Evolutionary conservation across 306 rosid species (phyloP).

Genomic region (Mimosa bimucronata): DNA sequence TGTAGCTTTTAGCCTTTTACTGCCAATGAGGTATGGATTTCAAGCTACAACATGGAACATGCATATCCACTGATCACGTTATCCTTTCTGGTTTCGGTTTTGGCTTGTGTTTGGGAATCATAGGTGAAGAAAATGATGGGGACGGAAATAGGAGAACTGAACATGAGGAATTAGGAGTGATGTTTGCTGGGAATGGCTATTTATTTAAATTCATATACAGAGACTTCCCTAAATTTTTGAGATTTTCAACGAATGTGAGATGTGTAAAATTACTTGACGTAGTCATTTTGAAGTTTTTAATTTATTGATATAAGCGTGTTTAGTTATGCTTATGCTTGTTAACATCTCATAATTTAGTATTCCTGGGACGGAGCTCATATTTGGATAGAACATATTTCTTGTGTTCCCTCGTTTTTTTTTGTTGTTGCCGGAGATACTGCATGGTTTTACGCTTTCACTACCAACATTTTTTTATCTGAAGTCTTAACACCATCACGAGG

Average conservation of each 20-base stretch:
- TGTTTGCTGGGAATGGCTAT: not conserved
- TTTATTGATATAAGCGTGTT: not conserved
- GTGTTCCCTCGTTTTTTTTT: not conserved
- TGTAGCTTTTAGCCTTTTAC: not conserved
- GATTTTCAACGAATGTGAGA: not conserved
- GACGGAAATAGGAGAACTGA: not conserved
- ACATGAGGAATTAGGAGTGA: not conserved
- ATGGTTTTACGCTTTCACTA: not conserved
- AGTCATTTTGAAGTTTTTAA: conserved; percentile 10
- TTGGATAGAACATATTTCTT: not conserved
- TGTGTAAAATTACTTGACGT: not conserved
- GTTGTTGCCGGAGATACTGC: not conserved
- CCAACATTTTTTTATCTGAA: too few species aligned
- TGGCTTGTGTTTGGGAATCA: not conserved
- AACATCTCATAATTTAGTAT: not conserved
- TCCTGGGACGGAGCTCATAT: not conserved
- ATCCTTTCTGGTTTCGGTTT: not conserved
- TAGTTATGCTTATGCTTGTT: conserved; percentile 4
- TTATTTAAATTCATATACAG: not conserved
- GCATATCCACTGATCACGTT: not conserved
- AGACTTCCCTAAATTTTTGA: not conserved
- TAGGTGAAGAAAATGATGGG: not conserved
- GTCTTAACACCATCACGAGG: too few species aligned
- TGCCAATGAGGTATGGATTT: not conserved
- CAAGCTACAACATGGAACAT: not conserved